phyloP scores from a whole-genome alignment of 495 filamentous ascomycete genomes.

The Margaritispora aquatica region DNA sequence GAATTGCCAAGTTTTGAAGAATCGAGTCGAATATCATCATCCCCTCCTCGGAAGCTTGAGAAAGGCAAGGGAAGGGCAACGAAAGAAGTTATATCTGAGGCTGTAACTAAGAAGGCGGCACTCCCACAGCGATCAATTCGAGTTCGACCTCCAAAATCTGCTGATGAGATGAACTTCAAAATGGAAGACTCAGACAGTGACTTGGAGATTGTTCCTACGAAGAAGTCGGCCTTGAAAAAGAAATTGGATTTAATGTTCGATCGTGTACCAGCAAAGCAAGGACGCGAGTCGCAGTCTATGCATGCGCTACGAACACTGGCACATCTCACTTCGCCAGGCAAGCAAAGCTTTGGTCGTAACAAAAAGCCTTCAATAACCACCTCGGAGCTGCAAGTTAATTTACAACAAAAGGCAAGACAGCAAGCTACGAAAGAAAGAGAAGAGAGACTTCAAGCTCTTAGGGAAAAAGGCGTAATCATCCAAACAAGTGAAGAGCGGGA shows the following conservation, averaged over 20 bases:
- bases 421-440: conserved; percentile 78
- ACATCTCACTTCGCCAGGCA: conserved; percentile 59
- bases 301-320: conserved; percentile 66
- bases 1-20: conserved; percentile 5
- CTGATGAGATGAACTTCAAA: conserved; percentile 26
- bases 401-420: conserved; percentile 64
- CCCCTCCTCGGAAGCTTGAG: conserved; percentile 23
- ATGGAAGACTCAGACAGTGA: conserved; percentile 58
- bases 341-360: conserved; percentile 36
- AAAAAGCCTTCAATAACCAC: conserved; percentile 51
- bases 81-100: conserved; percentile 18
- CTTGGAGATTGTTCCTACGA: conserved; percentile 47
- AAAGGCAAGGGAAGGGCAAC: conserved; percentile 52
- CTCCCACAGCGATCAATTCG: conserved; percentile 19
- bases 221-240: conserved; percentile 11
- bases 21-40: conserved; percentile 1
- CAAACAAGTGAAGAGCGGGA: conserved; percentile 82
- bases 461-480: conserved; percentile 72
- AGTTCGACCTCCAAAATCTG: conserved; percentile 20
- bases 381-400: conserved; percentile 58
- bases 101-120: conserved; percentile 10
- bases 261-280: conserved; percentile 50
- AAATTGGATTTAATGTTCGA: conserved; percentile 59
- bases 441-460: conserved; percentile 69
- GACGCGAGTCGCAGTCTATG: conserved; percentile 58